Evolutionary conservation across 371 early-diverging fungal species (phyloP).

Genomic region (Apophysomyces sp.): DNA sequence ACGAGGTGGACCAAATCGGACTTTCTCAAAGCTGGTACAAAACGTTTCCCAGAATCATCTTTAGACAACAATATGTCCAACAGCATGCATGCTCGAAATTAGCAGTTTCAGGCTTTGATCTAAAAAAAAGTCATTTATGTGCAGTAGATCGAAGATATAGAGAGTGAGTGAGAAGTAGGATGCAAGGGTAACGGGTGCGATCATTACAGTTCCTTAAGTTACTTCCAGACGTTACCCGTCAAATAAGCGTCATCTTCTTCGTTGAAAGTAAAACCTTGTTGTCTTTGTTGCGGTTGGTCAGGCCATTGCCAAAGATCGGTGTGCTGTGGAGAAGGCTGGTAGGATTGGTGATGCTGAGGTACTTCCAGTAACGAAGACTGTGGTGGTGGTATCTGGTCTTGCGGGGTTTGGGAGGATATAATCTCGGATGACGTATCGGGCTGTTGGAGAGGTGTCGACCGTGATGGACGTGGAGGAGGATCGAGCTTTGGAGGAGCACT

Average conservation of each 20-base stretch:
- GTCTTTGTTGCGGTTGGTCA: not conserved
- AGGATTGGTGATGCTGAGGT: not conserved
- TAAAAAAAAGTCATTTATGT: not conserved
- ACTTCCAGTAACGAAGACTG: not conserved
- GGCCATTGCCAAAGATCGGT: not conserved
- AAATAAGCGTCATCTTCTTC: slow-evolving; percentile 17
- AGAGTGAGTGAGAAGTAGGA: not conserved
- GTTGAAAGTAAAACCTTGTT: slow-evolving; percentile 1
- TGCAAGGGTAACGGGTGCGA: not conserved
- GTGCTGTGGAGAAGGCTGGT: not conserved
- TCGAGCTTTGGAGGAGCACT: not conserved
- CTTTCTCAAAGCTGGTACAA: not conserved
- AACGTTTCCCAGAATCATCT: not conserved
- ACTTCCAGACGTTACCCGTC: slow-evolving; percentile 22
- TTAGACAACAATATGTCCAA: not conserved
- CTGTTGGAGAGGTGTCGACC: not conserved
- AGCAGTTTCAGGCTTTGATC: not conserved
- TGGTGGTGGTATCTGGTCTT: slow-evolving; percentile 4
- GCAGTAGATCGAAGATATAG: not conserved
- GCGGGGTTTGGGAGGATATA: not conserved
- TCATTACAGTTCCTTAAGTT: not conserved
- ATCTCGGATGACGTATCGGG: not conserved
- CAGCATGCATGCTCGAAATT: not conserved
- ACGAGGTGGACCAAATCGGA: not conserved
- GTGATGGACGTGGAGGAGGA: slow-evolving; percentile 1